phyloP scores from a whole-genome alignment of 1,139 yeast genomes.

The Pneumocystis sp. region DNA sequence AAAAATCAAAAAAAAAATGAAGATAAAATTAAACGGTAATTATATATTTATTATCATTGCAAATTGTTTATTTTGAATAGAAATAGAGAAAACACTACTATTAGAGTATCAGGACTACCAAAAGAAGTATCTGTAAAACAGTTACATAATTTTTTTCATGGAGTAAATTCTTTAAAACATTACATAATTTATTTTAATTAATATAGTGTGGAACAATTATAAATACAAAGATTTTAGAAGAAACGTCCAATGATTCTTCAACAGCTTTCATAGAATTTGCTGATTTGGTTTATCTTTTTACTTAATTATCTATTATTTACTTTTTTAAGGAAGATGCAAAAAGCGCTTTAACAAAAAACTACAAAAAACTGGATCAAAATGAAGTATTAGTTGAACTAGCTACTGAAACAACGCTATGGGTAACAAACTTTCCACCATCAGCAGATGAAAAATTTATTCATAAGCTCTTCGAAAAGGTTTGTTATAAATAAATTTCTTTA shows the following conservation, averaged over 20 bases:
- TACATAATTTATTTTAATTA: constrained; percentile 4
- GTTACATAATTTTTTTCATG: constrained; percentile 20
- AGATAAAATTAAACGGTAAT: constrained; percentile 2
- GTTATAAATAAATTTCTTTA: constrained; percentile 17
- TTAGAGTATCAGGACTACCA: constrained; percentile 33
- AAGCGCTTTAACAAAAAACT: constrained; percentile 47
- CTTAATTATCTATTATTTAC: not conserved
- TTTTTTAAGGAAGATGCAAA: constrained; percentile 32
- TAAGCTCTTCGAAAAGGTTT: constrained; percentile 19
- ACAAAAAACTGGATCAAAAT: constrained; percentile 32
- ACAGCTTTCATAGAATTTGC: constrained; percentile 10
- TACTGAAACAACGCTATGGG: constrained; percentile 41
- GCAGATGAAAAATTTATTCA: constrained; percentile 24
- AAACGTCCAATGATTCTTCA: not conserved
- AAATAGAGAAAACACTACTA: constrained; percentile 43
- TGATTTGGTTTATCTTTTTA: not conserved
- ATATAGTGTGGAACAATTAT: not conserved
- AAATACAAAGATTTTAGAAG: constrained; percentile 1
- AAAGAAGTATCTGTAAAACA: constrained; percentile 23
- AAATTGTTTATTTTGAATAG: constrained; percentile 19
- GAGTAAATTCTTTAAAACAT: constrained; percentile 35
- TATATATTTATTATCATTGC: constrained; percentile 11
- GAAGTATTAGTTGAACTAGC: constrained; percentile 36
- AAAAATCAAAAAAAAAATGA: constrained; percentile 10
- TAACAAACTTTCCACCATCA: constrained; percentile 57